Evolutionary conservation across 345 rosid species (phyloP).

Genomic region (Citrus glauca): DNA sequence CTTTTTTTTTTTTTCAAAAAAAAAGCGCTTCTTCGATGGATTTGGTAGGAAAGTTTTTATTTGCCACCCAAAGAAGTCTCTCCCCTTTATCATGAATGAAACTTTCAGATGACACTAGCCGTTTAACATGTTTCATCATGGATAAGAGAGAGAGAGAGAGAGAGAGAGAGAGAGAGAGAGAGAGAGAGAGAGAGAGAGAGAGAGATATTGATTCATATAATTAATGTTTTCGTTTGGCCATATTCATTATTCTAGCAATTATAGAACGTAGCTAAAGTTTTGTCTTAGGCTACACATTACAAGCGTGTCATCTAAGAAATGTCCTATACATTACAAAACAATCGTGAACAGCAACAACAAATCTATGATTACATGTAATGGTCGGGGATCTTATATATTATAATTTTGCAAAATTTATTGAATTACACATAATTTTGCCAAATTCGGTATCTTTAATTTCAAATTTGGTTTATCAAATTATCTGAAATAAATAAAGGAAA

Average conservation of each 20-base stretch:
- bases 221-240: conserved; percentile 32
- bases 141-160: conserved; percentile 2
- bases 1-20: neutral
- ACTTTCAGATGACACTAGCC: conserved; percentile 42
- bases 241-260: conserved; percentile 25
- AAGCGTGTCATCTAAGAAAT: neutral
- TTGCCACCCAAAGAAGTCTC: conserved; percentile 25
- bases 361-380: neutral
- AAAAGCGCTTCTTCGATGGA: conserved; percentile 20
- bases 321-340: neutral
- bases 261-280: conserved; percentile 20
- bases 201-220: neutral
- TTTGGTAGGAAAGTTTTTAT: conserved; percentile 45
- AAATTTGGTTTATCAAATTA: neutral
- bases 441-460: neutral
- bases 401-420: neutral
- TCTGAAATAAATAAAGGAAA: neutral
- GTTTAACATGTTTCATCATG: conserved; percentile 13
- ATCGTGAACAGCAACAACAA: neutral
- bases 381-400: neutral
- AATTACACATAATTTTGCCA: neutral
- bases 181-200: neutral
- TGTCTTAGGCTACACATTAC: conserved; percentile 34
- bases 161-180: neutral
- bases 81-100: conserved; percentile 36